Base-by-base conservation (phyloP, 495 filamentous ascomycete species). In the Lasiosphaeria miniovina region DNA sequence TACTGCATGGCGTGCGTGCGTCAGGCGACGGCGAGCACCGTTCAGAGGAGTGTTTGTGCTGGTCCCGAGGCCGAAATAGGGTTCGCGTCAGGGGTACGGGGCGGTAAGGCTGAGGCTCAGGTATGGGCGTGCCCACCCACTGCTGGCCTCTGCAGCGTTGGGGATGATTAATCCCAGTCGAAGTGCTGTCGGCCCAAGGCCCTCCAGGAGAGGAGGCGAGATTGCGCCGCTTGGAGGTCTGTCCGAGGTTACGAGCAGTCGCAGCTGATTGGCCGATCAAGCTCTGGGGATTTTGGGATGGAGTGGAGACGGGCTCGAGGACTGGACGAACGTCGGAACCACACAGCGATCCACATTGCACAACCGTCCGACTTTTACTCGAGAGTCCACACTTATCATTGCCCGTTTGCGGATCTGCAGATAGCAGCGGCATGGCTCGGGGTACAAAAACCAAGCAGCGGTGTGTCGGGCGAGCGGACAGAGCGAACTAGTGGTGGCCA, bases 31-130 rank as follows among this genome's bases (percentile, higher is more conserved):
- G 43, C 12, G 15, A 46, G 24, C 24, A 24, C 24, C 24, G 24
- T 46, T 14, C 38, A 41, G 38, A 9, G 38, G 43, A n/a, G 4
- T n/a, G 12, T 46, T n/a, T 46, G 43, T 46, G 43, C 43, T n/a
- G 12, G 11, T n/a, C 12, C 43, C 12, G 43, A 9, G 43, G 43
- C 43, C 43, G 12, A n/a, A 38, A 52, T 33, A 52, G 33, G 14
- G n/a, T 52, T 43, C 43, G 36, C 43, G 17, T 33, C 33, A 46
- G 45, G 41, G 55, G 14, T 35, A 33, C 17, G 5, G 34, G 49
- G 45, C 49, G 7, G 52, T 45, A 52, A 52, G 56, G 55, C 52
- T 55, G 56, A 53, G 52, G 52, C 48, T 36, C 45, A 33, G 6
- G 43, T 46, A n/a, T 46, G 43, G 4, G 12, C 43, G 4, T 5